A percentile compares a stretch with the other conserved stretches of the same genome.
phyloP scores from a whole-genome alignment of 345 rosid genomes.

The Draba incana region DNA sequence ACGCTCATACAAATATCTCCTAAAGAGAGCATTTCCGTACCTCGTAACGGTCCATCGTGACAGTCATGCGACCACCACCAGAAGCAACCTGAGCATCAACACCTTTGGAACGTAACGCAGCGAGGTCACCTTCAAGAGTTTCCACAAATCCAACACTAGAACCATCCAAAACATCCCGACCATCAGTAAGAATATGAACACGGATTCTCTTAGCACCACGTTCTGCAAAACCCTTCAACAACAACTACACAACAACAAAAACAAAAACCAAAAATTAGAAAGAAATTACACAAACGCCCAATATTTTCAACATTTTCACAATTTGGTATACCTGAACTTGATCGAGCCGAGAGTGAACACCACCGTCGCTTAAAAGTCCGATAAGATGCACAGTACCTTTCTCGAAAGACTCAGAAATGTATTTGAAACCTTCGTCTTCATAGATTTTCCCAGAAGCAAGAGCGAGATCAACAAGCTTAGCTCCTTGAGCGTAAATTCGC shows the following conservation, averaged over 20 bases:
- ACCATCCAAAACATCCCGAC: conserved; percentile 98
- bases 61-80: conserved; percentile 98
- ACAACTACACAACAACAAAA: conserved; percentile 51
- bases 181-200: conserved; percentile 94
- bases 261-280: neutral
- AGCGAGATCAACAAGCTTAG: conserved; percentile 92
- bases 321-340: conserved; percentile 66
- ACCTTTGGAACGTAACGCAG: conserved; percentile 65
- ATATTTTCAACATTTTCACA: neutral
- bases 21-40: conserved; percentile 33
- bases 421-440: conserved; percentile 83
- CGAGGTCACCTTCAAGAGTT: conserved; percentile 75
- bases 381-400: conserved; percentile 79
- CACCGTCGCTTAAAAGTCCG: conserved; percentile 93
- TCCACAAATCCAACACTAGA: conserved; percentile 87
- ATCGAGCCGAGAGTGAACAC: conserved; percentile 95
- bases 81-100: conserved; percentile 91
- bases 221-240: conserved; percentile 80
- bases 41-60: conserved; percentile 99
- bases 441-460: conserved; percentile 86
- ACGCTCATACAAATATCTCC: too few relatives aligned
- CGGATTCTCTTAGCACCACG: conserved; percentile 91
- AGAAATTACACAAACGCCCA: neutral
- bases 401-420: conserved; percentile 62
- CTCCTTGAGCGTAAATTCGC: conserved; percentile 94